Evolutionary conservation across 441 rosid species (phyloP).

Genomic region (California macrophylla): DNA sequence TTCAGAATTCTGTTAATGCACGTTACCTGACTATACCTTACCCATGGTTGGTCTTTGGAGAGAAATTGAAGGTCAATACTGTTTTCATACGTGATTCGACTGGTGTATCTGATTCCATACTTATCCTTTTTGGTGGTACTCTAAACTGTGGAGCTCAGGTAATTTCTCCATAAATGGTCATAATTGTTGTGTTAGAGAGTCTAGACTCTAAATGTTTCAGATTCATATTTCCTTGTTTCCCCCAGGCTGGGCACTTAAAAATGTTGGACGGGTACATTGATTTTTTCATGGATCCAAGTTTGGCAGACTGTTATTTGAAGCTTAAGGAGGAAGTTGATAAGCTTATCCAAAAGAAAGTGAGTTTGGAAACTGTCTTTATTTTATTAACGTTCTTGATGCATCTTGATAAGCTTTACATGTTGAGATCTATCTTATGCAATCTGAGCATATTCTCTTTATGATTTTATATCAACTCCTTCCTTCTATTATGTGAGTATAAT

Average conservation of each 20-base stretch:
- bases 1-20: slow-evolving; percentile 93
- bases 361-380: slow-evolving; percentile 2
- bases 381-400: background rate
- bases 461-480: background rate
- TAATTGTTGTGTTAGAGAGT: background rate
- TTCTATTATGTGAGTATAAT: background rate
- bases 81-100: slow-evolving; percentile 92
- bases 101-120: slow-evolving; percentile 86
- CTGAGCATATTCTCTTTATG: background rate
- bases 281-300: slow-evolving; percentile 84
- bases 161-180: slow-evolving; percentile 11
- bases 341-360: slow-evolving; percentile 68
- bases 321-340: slow-evolving; percentile 76
- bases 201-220: slow-evolving; percentile 1
- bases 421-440: background rate
- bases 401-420: background rate
- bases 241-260: slow-evolving; percentile 83
- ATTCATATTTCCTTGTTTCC: slow-evolving; percentile 21
- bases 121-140: slow-evolving; percentile 84
- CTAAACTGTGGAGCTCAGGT: slow-evolving; percentile 68
- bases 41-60: slow-evolving; percentile 98
- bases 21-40: slow-evolving; percentile 77
- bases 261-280: slow-evolving; percentile 90
- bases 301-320: slow-evolving; percentile 77
- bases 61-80: slow-evolving; percentile 83